Evolutionary conservation across 352 stramenopile species (phyloP).

Genomic region (Globisporangium cylindrosporum): DNA sequence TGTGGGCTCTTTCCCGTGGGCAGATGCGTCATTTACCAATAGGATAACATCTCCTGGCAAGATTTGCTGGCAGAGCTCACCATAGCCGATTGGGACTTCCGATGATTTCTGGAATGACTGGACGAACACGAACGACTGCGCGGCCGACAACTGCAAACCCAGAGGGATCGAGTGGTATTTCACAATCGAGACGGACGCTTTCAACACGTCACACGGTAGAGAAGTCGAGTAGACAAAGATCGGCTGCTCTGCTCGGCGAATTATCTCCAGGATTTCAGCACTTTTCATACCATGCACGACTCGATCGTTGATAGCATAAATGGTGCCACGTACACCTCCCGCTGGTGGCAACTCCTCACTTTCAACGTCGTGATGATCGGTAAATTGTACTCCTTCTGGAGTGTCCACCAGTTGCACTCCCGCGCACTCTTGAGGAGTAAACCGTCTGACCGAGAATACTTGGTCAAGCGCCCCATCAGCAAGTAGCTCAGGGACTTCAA

Average conservation of each 20-base stretch:
- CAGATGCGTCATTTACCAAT: conserved; percentile 39
- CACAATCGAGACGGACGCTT: conserved; percentile 65
- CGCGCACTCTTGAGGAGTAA: conserved; percentile 16
- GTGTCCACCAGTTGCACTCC: conserved; percentile 12
- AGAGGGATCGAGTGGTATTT: conserved; percentile 41
- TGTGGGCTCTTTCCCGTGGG: conserved; percentile 26
- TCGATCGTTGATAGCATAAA: conserved; percentile 59
- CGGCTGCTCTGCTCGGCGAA: conserved; percentile 33
- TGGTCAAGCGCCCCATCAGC: conserved; percentile 4
- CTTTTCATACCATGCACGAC: conserved; percentile 45
- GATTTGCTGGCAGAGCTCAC: conserved; percentile 54
- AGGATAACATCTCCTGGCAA: conserved; percentile 67
- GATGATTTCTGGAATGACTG: conserved; percentile 34
- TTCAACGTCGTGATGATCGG: background rate
- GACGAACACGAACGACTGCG: conserved; percentile 44
- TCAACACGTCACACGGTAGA: conserved; percentile 47
- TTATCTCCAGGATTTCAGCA: conserved; percentile 30
- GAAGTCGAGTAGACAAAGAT: conserved; percentile 42
- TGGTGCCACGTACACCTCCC: conserved; percentile 8
- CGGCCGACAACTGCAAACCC: conserved; percentile 32
- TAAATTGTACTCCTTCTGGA: conserved; percentile 18
- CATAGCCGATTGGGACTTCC: conserved; percentile 36
- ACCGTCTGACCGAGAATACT: conserved; percentile 8
- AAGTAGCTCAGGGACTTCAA: conserved; percentile 51
- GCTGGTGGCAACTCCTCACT: background rate